Conservation (phyloP, 371 early-diverging fungal species). For the Sporodiniella umbellata region DNA sequence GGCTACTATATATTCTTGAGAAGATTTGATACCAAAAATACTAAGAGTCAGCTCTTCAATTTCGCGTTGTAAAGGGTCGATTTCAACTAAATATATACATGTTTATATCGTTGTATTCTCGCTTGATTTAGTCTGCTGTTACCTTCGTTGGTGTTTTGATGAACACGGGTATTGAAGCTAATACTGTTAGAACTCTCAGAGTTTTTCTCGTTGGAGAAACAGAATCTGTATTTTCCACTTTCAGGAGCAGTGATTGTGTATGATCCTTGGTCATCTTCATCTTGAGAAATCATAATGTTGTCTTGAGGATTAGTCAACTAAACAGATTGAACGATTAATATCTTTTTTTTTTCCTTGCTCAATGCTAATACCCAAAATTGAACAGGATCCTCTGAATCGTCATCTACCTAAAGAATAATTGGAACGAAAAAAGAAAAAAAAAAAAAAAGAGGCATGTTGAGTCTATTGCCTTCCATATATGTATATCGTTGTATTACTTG, state of each 20-base stretch:
- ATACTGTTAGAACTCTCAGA: constrained; percentile 50
- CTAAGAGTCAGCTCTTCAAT: constrained; percentile 65
- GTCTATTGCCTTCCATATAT: too few species aligned
- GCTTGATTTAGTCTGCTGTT: constrained; percentile 23
- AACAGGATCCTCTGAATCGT: constrained; percentile 65
- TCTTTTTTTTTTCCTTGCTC: background rate
- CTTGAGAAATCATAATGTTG: constrained; percentile 41
- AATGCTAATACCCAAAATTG: constrained; percentile 67
- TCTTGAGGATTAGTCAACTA: constrained; percentile 59
- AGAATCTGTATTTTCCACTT: constrained; percentile 67
- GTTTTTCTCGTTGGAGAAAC: constrained; percentile 69
- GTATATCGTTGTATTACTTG: too few species aligned
- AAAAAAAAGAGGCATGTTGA: background rate
- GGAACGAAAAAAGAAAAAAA: too few species aligned
- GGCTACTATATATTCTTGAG: constrained; percentile 70
- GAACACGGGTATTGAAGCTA: constrained; percentile 49
- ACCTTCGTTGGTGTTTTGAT: constrained; percentile 19
- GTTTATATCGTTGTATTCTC: background rate
- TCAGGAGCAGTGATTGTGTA: constrained; percentile 52
- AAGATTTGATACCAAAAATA: constrained; percentile 64
- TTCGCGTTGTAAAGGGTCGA: constrained; percentile 64
- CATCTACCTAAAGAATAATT: constrained; percentile 67
- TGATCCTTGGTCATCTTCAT: constrained; percentile 47
- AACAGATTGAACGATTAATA: background rate
- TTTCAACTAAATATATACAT: constrained; percentile 28